Evolutionary conservation across 257 asterid species (phyloP), one percentile per base, ranked within the genome.

Genomic region (Nicotiana undulata): DNA sequence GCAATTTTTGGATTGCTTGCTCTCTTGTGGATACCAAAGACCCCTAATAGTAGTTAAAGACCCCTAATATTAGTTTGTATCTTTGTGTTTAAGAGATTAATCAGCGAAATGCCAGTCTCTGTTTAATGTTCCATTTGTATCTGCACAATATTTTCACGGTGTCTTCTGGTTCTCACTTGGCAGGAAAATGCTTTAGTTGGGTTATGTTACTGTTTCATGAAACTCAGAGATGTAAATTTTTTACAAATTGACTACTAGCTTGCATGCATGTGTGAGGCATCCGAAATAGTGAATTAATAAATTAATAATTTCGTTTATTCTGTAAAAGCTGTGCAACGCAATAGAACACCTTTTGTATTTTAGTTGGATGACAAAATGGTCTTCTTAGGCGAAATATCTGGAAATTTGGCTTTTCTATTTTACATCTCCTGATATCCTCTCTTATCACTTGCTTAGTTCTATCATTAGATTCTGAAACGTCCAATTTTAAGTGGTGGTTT

Each of bases 1-100:
- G 78, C 78, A 72, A 24, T 46, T 72, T 72, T 46, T 24, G 78
- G 60, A 72, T 72, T 46, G 59, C 40, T 72, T 44, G 63, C 46
- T 20, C 75, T 80, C 77, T 15, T 81, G 63, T 77, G 29, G 80
- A 60, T 44, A 58, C 6, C 24, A 17, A 58, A 20, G 40, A 46
- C 15, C 32, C 13, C 32, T 32, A 10, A 44, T n/a, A 8, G 24
- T 64, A 56, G 75, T n/a, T n/a, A 17, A 58, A 20, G 40, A 46
- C 15, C 32, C 13, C 32, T 32, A 10, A 44, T n/a, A 8, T 18
- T 64, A 56, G 75, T 37, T 31, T 66, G 61, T 53, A 74, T 46
- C 22, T 79, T 75, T 15, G 51, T 28, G 18, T 31, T 59, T 22
- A 6, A 34, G 49, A 51, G 67, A 78, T 78, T 67, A 55, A 49